Conservation (phyloP, 768 basidiomycete species). For the Kwoniella europaea region DNA sequence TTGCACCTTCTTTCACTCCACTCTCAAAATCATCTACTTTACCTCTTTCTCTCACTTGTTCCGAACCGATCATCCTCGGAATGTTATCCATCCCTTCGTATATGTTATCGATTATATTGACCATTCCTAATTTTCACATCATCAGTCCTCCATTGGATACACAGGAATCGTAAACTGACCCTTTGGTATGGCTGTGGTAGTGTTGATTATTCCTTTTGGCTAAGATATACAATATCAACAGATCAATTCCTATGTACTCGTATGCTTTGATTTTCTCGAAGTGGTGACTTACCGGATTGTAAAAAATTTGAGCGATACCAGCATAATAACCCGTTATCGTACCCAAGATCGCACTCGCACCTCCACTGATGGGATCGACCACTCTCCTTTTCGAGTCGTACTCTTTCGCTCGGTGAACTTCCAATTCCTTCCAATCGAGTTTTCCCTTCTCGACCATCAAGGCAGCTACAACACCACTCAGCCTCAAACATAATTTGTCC, state of each 20-base stretch:
- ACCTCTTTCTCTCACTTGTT: conserved; percentile 59
- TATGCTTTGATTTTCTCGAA: background rate
- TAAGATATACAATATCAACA: conserved; percentile 23
- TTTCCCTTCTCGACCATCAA: conserved; percentile 62
- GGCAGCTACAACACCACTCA: conserved; percentile 67
- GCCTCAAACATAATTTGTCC: conserved; percentile 61
- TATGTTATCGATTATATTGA: conserved; percentile 57
- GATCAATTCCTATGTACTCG: background rate
- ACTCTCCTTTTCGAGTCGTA: conserved; percentile 60
- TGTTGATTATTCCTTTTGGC: conserved; percentile 63
- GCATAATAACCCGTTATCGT: conserved; percentile 63
- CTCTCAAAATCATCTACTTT: conserved; percentile 61
- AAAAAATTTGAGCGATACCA: conserved; percentile 63
- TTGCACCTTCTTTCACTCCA: conserved; percentile 64
- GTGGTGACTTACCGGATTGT: conserved; percentile 51
- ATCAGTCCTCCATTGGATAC: background rate
- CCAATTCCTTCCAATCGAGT: conserved; percentile 61
- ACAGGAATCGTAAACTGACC: conserved; percentile 49
- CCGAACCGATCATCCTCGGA: conserved; percentile 61
- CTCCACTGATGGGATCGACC: conserved; percentile 62
- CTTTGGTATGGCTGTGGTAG: conserved; percentile 63
- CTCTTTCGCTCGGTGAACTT: conserved; percentile 64
- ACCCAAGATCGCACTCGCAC: conserved; percentile 63
- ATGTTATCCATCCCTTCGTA: conserved; percentile 38
- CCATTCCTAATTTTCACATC: conserved; percentile 56